These are phyloP conservation scores for Debaryomycetaceae sp. DNA, from an alignment of 1,139 yeast species.

Conservation along the genomic window DNA sequence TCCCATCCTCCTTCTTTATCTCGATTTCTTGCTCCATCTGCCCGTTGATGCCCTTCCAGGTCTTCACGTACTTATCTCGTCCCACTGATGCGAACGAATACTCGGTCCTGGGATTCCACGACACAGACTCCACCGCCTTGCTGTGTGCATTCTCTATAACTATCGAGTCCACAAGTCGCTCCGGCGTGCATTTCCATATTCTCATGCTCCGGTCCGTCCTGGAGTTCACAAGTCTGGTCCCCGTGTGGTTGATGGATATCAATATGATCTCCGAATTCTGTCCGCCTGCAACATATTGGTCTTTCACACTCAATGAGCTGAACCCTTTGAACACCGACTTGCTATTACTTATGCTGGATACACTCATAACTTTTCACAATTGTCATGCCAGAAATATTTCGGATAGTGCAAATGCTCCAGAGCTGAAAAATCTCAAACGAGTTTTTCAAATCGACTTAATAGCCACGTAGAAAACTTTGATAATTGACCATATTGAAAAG, in stretches of 20 bases:
- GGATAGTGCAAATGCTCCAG: neutral
- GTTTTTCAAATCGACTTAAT: neutral
- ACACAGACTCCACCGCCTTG: slow-evolving; percentile 44
- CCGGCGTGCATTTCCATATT: slow-evolving; percentile 37
- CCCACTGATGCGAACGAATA: slow-evolving; percentile 58
- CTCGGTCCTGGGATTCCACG: slow-evolving; percentile 61
- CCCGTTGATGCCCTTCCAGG: slow-evolving; percentile 53
- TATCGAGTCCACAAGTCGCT: slow-evolving; percentile 28
- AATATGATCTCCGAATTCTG: slow-evolving; percentile 29
- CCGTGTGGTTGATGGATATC: slow-evolving; percentile 36
- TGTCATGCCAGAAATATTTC: neutral
- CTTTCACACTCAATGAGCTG: slow-evolving; percentile 18
- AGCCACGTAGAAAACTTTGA: neutral
- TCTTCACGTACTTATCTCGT: slow-evolving; percentile 46
- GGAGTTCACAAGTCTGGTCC: slow-evolving; percentile 42
- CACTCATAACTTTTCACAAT: slow-evolving; percentile 4
- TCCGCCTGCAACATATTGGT: slow-evolving; percentile 26
- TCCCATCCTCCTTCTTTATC: slow-evolving; percentile 16
- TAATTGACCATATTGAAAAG: neutral
- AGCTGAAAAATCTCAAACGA: neutral
- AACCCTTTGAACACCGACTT: slow-evolving; percentile 22
- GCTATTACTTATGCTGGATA: slow-evolving; percentile 7
- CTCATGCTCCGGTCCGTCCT: slow-evolving; percentile 46
- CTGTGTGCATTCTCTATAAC: slow-evolving; percentile 44
- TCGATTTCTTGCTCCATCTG: slow-evolving; percentile 31